Conservation (phyloP, 441 rosid species). For the Eugenia klotzschiana region DNA sequence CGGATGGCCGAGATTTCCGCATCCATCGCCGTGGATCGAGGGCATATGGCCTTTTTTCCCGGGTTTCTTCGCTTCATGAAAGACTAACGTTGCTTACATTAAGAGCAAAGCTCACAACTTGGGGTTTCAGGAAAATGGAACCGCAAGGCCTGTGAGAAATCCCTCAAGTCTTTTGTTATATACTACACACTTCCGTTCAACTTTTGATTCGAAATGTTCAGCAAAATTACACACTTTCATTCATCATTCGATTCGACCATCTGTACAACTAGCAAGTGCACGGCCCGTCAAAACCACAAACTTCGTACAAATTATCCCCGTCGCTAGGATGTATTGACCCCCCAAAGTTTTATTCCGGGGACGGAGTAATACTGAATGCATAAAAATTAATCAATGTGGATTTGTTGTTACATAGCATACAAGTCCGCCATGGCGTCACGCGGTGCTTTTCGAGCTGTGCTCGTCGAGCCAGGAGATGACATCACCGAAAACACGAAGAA, state of each 20-base stretch:
- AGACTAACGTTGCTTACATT: background rate
- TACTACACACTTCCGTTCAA: background rate
- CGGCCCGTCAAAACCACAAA: background rate
- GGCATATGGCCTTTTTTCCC: background rate
- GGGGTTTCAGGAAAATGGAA: background rate
- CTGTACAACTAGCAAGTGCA: background rate
- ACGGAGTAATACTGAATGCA: background rate
- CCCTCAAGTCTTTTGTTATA: no score
- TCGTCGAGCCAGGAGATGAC: constrained; percentile 69
- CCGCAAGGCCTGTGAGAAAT: background rate
- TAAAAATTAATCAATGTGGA: background rate
- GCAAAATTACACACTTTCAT: background rate
- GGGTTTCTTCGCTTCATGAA: background rate
- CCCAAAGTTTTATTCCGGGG: background rate
- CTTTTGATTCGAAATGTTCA: background rate
- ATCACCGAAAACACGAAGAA: constrained; percentile 48
- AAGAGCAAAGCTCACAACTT: background rate
- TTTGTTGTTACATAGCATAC: background rate
- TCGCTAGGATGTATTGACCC: background rate
- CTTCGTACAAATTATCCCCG: background rate
- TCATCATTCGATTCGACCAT: background rate
- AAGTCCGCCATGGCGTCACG: background rate
- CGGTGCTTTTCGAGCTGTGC: constrained; percentile 14
- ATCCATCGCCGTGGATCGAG: background rate
- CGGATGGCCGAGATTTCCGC: background rate